These are phyloP conservation scores for Diplocarpon mali DNA, from an alignment of 2,329 filamentous ascomycete genomes.

Conservation along the genomic window DNA sequence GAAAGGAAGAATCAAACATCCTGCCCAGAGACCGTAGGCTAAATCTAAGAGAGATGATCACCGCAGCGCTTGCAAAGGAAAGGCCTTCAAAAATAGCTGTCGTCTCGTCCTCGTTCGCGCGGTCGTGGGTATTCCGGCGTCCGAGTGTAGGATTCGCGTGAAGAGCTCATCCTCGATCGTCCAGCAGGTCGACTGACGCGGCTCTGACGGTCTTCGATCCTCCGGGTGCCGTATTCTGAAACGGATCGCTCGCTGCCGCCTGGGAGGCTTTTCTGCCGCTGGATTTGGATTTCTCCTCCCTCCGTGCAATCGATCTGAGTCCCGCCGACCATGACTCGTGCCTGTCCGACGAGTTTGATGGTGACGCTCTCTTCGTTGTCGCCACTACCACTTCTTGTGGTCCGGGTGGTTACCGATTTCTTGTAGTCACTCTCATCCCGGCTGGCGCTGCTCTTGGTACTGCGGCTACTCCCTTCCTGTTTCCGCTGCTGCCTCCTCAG, in stretches of 20 bases:
- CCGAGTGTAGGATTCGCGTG: constrained; percentile 16
- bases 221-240: constrained; percentile 26
- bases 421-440: constrained; percentile 54
- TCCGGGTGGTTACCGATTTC: constrained; percentile 49
- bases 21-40: constrained; percentile 14
- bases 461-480: constrained; percentile 36
- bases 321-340: constrained; percentile 44
- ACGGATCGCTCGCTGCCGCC: constrained; percentile 39
- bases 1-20: constrained; percentile 11
- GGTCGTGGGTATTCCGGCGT: constrained; percentile 12
- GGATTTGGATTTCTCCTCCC: constrained; percentile 49
- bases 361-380: constrained; percentile 48
- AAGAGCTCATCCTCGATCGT: constrained; percentile 17
- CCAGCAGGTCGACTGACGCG: constrained; percentile 15
- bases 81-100: constrained; percentile 10
- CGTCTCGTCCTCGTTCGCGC: not conserved
- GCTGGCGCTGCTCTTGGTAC: constrained; percentile 49
- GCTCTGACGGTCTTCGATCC: constrained; percentile 21
- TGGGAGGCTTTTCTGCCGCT: constrained; percentile 28
- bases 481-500: constrained; percentile 36
- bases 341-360: constrained; percentile 46
- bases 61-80: constrained; percentile 14
- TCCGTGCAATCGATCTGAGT: constrained; percentile 47
- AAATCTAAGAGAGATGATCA: constrained; percentile 13
- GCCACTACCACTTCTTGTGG: constrained; percentile 37